These are phyloP conservation scores for Calcarisporium arbuscula DNA, from an alignment of 2,329 filamentous ascomycete genomes.

Conservation along the genomic window DNA sequence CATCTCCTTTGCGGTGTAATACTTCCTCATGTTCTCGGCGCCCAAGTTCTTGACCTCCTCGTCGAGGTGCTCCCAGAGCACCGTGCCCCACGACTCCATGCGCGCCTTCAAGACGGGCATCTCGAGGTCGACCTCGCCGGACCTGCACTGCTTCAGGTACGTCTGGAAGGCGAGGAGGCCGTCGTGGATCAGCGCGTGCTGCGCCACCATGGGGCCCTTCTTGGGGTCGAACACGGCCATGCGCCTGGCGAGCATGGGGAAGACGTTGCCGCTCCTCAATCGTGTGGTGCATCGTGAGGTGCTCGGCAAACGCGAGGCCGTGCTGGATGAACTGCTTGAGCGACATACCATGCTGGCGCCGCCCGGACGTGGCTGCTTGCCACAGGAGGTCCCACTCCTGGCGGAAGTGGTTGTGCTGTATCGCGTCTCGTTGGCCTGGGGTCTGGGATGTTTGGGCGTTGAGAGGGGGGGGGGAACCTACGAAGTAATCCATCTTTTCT, in stretches of 20 bases:
- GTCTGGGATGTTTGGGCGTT: too few relatives aligned
- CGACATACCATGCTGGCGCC: slow-evolving; percentile 57
- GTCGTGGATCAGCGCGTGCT: slow-evolving; percentile 73
- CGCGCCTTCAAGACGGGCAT: slow-evolving; percentile 56
- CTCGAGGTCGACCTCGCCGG: slow-evolving; percentile 55
- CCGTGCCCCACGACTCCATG: slow-evolving; percentile 72
- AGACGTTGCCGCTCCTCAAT: slow-evolving; percentile 81
- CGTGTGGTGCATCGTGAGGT: slow-evolving; percentile 68
- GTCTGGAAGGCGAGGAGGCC: slow-evolving; percentile 62
- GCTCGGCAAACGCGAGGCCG: slow-evolving; percentile 62
- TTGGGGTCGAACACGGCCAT: slow-evolving; percentile 67
- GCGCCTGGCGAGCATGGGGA: slow-evolving; percentile 66
- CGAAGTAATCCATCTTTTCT: slow-evolving; percentile 68
- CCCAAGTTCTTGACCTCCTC: slow-evolving; percentile 73
- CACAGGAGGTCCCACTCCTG: slow-evolving; percentile 66
- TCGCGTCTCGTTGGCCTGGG: too few relatives aligned
- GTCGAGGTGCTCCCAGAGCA: slow-evolving; percentile 78
- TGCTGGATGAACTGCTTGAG: slow-evolving; percentile 61
- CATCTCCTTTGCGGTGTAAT: slow-evolving; percentile 75
- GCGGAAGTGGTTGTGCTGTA: slow-evolving; percentile 73
- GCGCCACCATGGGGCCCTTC: slow-evolving; percentile 57
- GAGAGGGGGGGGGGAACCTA: slow-evolving; percentile 38
- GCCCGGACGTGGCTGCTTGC: slow-evolving; percentile 51
- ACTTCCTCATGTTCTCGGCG: slow-evolving; percentile 82
- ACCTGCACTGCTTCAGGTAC: slow-evolving; percentile 58